Base-by-base conservation (phyloP, 1,284 basidiomycete genomes). In the Inonotus hispidus region DNA sequence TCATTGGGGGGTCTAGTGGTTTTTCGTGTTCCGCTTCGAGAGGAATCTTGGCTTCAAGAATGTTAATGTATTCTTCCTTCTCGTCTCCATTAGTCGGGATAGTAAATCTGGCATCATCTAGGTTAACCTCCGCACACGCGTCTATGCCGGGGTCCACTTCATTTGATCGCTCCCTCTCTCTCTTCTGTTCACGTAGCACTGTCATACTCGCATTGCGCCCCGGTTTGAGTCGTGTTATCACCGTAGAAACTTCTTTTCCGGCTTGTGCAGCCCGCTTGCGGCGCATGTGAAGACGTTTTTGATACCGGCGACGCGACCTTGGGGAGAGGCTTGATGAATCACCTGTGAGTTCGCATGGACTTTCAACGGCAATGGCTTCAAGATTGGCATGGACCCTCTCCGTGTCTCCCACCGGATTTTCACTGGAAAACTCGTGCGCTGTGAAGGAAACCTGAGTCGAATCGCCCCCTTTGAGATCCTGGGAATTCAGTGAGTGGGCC, bases 261-360 rank as follows among this genome's bases (percentile, higher is more conserved):
- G 66, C 66, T 29, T 71, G 68, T 41, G 77, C 72, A 14, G 88
- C 87, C 43, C 88, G 80, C 68, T 83, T 86, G 45, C 81, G 80
- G 10, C 88, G 83, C 87, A 90, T 90, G 68, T 87, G 81, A 5
- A 90, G 72, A 37, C 87, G 77, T 63, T 89, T 89, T 63, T 74
- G 73, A 37, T 82, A 66, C 38, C 81, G 83, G 46, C 83, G 79
- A 16, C 83, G 83, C 3, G 82, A 78, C 1, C 67, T 69, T 3
- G 85, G 84, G n/a, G 80, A 79, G n/a, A 82, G 71, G 23, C 58
- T 45, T 10, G 69, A 66, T 29, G 68, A 38, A 53, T 35, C 50
- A 27, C n/a, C 29, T 3, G 16, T n/a, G 27, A 19, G 10, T 13
- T 35, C n/a, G n/a, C n/a, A n/a, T n/a, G n/a, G n/a, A n/a, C n/a